Percentiles rank a stretch among this genome's conserved stretches.
These are phyloP conservation scores for Trypethelium eluteriae DNA, from an alignment of 495 filamentous ascomycete genomes.

Conservation along the genomic window DNA sequence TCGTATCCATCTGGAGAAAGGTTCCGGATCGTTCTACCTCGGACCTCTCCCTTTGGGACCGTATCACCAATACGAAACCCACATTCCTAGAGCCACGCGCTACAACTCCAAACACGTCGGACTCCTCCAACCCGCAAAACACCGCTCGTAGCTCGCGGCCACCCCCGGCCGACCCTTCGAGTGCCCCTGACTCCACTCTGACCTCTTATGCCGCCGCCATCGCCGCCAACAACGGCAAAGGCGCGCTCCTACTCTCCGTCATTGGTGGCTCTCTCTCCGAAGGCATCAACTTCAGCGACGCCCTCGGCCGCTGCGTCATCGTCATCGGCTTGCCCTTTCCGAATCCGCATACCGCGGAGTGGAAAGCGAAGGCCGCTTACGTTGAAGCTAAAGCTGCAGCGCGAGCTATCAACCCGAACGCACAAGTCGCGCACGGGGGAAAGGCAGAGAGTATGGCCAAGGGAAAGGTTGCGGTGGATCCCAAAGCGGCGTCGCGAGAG, in stretches of 20 bases:
- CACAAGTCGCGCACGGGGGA: not conserved
- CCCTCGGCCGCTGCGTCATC: constrained; percentile 77
- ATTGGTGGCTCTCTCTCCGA: constrained; percentile 91
- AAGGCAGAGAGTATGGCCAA: constrained; percentile 32
- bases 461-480: constrained; percentile 40
- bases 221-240: constrained; percentile 45
- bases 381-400: constrained; percentile 60
- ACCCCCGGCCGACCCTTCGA: not conserved
- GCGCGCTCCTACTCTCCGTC: constrained; percentile 84
- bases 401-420: not conserved
- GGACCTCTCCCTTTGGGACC: constrained; percentile 22
- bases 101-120: constrained; percentile 8
- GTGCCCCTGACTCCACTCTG: constrained; percentile 56
- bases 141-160: constrained; percentile 16
- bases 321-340: constrained; percentile 90
- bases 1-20: constrained; percentile 4
- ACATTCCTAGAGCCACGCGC: constrained; percentile 33
- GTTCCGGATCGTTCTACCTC: constrained; percentile 10
- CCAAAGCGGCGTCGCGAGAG: constrained; percentile 55
- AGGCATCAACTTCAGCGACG: constrained; percentile 96
- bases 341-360: constrained; percentile 80
- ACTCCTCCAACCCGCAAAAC: constrained; percentile 47
- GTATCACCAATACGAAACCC: constrained; percentile 28
- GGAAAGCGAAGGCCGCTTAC: constrained; percentile 85
- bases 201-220: constrained; percentile 64